Base-by-base conservation (phyloP, 2,329 filamentous ascomycete species). In the Phialophora expanda region DNA sequence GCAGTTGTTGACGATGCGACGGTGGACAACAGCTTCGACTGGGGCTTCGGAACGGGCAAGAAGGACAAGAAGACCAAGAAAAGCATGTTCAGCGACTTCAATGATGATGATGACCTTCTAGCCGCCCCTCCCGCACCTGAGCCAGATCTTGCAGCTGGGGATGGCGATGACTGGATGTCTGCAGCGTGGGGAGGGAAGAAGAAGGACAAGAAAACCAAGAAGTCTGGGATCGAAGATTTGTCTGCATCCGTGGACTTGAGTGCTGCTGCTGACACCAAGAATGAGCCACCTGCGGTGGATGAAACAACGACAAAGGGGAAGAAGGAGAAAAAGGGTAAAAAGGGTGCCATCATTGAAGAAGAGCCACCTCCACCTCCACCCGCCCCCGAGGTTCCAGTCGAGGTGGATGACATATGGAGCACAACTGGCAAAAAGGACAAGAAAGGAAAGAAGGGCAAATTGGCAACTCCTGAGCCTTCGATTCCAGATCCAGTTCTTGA, bases 151-250 rank as follows among this genome's bases (percentile, higher is more conserved):
- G 59, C 74, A 2, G 67, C 67, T 4, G 74, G 73, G 14, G 75
- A 77, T 11, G 78, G 79, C 14, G 76, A 77, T 38, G 76, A 77
- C 61, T 78, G 77, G 77, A 73, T 74, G 62, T 59, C 64, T 53
- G 70, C 69, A 28, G 71, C 70, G 24, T 77, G 75, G 75, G 73
- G 72, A 34, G 74, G 73, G 12, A 75, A 78, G 67, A 76, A 78
- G 65, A 80, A 82, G 71, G 80, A 80, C 71, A 80, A 80, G 57
- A 78, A 78, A 66, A 74, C 74, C 67, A 78, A 78, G 65, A 74
- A 73, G 46, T 62, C 60, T 5, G 66, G 70, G 17, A 68, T 73
- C 4, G 74, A 75, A 32, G 73, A 74, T 62, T 69, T 72, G 65
- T 66, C 70, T 11, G 62, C 68, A 50, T 65, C 73, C n/a, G 30